Conservation (phyloP, 805 yeast genomes). For the baker's yeast (Saccharomyces cerevisiae) region DNA sequence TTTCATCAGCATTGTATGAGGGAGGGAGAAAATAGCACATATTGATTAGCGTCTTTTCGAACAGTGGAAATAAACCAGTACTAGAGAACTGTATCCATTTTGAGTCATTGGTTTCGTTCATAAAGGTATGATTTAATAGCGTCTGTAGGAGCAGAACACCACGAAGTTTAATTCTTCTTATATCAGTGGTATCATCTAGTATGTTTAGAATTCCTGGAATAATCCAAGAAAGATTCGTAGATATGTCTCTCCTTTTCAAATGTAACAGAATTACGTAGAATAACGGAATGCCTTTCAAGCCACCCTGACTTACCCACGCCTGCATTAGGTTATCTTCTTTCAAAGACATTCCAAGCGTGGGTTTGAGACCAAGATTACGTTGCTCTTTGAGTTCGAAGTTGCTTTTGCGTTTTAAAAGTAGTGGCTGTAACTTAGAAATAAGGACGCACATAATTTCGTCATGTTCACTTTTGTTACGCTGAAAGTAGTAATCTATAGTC, state of each 20-base stretch:
- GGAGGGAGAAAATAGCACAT: constrained; percentile 27
- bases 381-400: background rate
- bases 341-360: constrained; percentile 13
- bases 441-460: background rate
- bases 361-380: constrained; percentile 34
- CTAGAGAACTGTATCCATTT: constrained; percentile 20
- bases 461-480: background rate
- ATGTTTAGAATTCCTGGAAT: constrained; percentile 28
- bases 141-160: constrained; percentile 19
- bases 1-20: constrained; percentile 11
- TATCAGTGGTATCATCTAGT: constrained; percentile 25
- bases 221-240: constrained; percentile 28
- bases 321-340: constrained; percentile 16
- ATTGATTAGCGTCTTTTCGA: constrained; percentile 19
- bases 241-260: constrained; percentile 14
- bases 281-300: constrained; percentile 20
- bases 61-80: constrained; percentile 21
- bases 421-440: constrained; percentile 1
- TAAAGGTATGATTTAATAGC: constrained; percentile 14
- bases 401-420: background rate
- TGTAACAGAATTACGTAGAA: constrained; percentile 16
- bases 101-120: constrained; percentile 2
- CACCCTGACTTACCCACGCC: constrained; percentile 21
- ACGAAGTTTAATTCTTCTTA: constrained; percentile 16
- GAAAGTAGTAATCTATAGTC: background rate